A percentile compares a stretch with the other conserved stretches of the same genome.
Evolutionary conservation across 352 stramenopile genomes (phyloP).

Genomic region (Phytophthora podocarpi): DNA sequence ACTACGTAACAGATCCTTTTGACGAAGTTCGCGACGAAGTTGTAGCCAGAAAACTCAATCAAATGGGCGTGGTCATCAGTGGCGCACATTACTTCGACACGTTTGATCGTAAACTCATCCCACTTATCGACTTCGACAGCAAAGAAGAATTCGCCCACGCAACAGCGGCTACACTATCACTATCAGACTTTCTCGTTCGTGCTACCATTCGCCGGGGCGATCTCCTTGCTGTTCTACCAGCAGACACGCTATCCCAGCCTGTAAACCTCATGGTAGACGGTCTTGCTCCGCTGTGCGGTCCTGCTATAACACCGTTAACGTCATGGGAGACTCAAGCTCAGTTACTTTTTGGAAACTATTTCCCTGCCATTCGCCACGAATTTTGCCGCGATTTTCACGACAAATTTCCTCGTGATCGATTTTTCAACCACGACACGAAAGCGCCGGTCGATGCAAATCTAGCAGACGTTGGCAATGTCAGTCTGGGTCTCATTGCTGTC

Average conservation of each 20-base stretch:
- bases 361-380: slow-evolving; percentile 27
- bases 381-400: slow-evolving; percentile 32
- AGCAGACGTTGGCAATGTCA: slow-evolving; percentile 22
- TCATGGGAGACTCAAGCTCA: slow-evolving; percentile 23
- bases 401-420: slow-evolving; percentile 24
- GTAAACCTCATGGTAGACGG: slow-evolving; percentile 46
- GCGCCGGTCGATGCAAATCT: slow-evolving; percentile 28
- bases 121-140: slow-evolving; percentile 18
- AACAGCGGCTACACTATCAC: not conserved
- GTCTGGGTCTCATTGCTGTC: slow-evolving; percentile 25
- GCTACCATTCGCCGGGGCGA: slow-evolving; percentile 19
- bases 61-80: slow-evolving; percentile 32
- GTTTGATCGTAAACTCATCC: slow-evolving; percentile 11
- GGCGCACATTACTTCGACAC: slow-evolving; percentile 28
- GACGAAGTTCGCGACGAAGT: slow-evolving; percentile 30
- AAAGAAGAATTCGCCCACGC: slow-evolving; percentile 8
- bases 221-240: slow-evolving; percentile 5
- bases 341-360: slow-evolving; percentile 29
- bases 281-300: slow-evolving; percentile 33
- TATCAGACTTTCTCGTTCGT: slow-evolving; percentile 26
- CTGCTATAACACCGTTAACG: not conserved
- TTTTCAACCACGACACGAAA: slow-evolving; percentile 21
- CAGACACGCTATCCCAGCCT: not conserved
- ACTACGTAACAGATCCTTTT: slow-evolving; percentile 30
- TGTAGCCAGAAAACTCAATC: slow-evolving; percentile 23